These are phyloP conservation scores for Gracilaria vermiculophylla DNA, from an alignment of 23 red algal species.

Conservation along the genomic window DNA sequence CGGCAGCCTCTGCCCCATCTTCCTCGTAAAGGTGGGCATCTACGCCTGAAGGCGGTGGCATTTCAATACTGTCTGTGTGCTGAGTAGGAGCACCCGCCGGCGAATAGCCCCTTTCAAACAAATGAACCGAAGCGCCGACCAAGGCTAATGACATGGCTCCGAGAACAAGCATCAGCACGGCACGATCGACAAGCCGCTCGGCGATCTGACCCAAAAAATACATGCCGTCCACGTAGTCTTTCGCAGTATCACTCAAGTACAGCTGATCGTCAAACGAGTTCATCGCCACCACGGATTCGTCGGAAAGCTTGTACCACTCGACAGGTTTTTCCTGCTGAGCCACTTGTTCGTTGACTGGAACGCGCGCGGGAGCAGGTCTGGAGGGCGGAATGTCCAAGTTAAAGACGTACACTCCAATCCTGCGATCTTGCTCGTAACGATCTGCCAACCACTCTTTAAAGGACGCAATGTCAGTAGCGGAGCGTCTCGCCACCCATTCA, in stretches of 20 bases:
- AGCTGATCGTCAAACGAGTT: constrained; percentile 34
- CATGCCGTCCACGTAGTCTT: constrained; percentile 24
- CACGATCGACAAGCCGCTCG: constrained; percentile 53
- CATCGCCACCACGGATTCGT: constrained; percentile 27
- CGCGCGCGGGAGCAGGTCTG: neutral
- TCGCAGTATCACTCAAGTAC: neutral
- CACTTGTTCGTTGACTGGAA: neutral
- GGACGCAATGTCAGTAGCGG: constrained; percentile 67
- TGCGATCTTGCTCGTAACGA: constrained; percentile 85
- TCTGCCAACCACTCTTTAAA: constrained; percentile 87
- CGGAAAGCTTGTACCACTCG: constrained; percentile 46
- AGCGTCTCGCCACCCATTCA: constrained; percentile 77
- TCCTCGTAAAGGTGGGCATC: constrained; percentile 43
- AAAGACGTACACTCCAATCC: constrained; percentile 82
- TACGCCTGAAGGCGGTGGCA: constrained; percentile 13
- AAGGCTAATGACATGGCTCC: constrained; percentile 58
- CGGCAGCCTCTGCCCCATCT: neutral
- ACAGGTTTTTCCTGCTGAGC: constrained; percentile 30
- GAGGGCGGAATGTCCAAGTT: constrained; percentile 67
- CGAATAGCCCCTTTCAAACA: constrained; percentile 27
- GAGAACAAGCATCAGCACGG: constrained; percentile 43
- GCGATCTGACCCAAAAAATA: constrained; percentile 58
- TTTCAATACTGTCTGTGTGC: neutral
- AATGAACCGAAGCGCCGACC: constrained; percentile 35
- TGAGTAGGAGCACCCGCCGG: neutral